These are phyloP conservation scores for Cynara cardunculus DNA, from an alignment of 129 eudicot genomes.

Conservation along the genomic window DNA sequence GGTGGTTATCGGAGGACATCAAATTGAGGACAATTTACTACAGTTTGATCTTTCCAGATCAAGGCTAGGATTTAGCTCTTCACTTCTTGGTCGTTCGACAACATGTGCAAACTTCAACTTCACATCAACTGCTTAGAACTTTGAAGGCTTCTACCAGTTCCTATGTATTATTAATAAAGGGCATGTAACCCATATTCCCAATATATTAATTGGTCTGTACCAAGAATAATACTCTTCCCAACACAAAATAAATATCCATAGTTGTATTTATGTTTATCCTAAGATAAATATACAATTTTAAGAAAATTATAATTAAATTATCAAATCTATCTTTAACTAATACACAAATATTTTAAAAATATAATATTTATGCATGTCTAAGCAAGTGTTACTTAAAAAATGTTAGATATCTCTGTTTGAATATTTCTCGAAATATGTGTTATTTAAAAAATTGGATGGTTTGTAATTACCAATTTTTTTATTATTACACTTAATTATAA, in stretches of 20 bases:
- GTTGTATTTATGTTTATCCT: no score
- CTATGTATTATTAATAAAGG: neutral
- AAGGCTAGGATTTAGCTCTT: slow-evolving; percentile 41
- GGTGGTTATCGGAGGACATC: slow-evolving; percentile 37
- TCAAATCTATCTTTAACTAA: no score
- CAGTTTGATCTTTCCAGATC: slow-evolving; percentile 37
- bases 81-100: slow-evolving; percentile 23
- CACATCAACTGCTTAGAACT: neutral
- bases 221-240: neutral
- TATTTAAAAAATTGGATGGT: neutral
- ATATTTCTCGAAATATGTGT: no score
- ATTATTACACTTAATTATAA: neutral
- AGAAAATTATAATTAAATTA: no score
- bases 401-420: no score
- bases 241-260: no score
- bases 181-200: neutral
- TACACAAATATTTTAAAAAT: no score
- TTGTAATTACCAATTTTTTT: neutral
- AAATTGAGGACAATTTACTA: slow-evolving; percentile 39
- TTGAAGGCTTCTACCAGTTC: neutral
- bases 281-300: no score
- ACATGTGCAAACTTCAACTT: slow-evolving; percentile 31
- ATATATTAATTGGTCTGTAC: neutral
- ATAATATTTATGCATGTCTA: no score
- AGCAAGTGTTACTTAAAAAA: no score